Conservation (phyloP, 73 alveolate genomes). For the Tetrahymena malaccensis region DNA sequence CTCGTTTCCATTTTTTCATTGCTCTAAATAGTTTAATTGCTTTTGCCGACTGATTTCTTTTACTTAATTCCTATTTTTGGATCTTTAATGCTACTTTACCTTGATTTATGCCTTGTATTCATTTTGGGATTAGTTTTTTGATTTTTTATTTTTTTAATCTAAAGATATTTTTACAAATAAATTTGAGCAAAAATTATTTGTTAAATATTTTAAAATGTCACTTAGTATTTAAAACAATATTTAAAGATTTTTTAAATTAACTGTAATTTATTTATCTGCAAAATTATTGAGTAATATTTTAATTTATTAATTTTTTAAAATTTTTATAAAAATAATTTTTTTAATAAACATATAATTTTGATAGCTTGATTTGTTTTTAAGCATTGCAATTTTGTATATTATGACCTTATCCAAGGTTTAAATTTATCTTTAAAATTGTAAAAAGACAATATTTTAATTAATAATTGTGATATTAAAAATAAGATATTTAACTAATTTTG, state of each 20-base stretch:
- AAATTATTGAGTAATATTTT: no score
- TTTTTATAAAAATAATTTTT: no score
- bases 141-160: not conserved
- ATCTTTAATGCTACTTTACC: not conserved
- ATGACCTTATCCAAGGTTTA: not conserved
- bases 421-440: not conserved
- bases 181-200: not conserved
- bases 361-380: not conserved
- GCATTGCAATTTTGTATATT: not conserved
- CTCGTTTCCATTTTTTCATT: not conserved
- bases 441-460: no score
- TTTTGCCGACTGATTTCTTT: not conserved
- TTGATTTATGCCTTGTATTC: not conserved
- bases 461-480: not conserved
- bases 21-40: not conserved
- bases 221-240: no score
- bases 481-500: not conserved
- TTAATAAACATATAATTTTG: not conserved
- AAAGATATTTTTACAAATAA: not conserved
- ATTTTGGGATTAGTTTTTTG: no score
- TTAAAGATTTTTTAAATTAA: no score
- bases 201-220: not conserved
- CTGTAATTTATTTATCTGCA: not conserved
- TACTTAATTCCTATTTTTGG: no score
- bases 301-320: no score